Conservation (phyloP, 2,329 filamentous ascomycete species). For the Talaromyces islandicus region DNA sequence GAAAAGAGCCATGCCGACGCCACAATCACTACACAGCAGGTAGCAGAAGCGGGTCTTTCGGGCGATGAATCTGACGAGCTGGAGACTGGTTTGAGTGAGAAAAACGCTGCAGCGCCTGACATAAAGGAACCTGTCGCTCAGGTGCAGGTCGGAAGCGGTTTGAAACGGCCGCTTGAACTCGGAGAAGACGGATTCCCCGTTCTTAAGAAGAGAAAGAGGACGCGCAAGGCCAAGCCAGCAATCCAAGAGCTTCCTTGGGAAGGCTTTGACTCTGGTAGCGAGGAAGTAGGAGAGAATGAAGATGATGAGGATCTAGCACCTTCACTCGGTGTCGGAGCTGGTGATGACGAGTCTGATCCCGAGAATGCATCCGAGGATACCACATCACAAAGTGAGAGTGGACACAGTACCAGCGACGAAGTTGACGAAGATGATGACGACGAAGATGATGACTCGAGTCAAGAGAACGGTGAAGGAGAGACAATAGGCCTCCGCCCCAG, state of each 20-base stretch:
- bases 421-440: conserved; percentile 23
- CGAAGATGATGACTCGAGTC: conserved; percentile 31
- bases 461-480: conserved; percentile 18
- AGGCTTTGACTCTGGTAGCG: conserved; percentile 40
- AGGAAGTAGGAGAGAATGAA: conserved; percentile 32
- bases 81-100: conserved; percentile 9
- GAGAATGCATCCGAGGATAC: conserved; percentile 32
- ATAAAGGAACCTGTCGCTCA: conserved; percentile 49
- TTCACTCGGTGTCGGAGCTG: conserved; percentile 23
- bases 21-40: conserved; percentile 54
- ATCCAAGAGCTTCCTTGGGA: conserved; percentile 38
- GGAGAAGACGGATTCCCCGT: conserved; percentile 75
- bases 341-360: conserved; percentile 22
- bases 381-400: conserved; percentile 1
- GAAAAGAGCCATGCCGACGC: conserved; percentile 46
- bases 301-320: conserved; percentile 24
- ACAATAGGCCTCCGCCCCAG: conserved; percentile 26
- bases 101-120: conserved; percentile 16
- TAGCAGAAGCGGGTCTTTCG: conserved; percentile 23
- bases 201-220: conserved; percentile 74
- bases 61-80: conserved; percentile 30
- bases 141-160: conserved; percentile 57
- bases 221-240: conserved; percentile 43
- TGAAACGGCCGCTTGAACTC: conserved; percentile 80
- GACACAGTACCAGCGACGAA: conserved; percentile 16